Base-by-base conservation (phyloP, 495 filamentous ascomycete species). In the Podospora sp. region DNA sequence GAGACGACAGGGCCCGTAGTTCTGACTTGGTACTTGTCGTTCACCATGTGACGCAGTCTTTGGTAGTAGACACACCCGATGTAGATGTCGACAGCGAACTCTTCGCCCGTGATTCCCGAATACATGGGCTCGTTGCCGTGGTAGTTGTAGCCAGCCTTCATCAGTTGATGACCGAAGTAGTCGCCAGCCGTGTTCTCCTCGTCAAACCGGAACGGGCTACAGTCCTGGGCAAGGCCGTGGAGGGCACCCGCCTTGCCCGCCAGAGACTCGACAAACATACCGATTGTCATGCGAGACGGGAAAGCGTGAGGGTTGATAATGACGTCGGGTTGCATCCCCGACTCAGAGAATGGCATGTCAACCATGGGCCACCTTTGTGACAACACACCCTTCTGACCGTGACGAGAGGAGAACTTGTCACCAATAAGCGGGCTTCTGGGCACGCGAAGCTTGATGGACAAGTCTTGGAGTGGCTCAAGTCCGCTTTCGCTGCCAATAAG, bases 301-400 rank as follows among this genome's bases (percentile, higher is more conserved):
- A 99, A 99, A 78, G 95, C 95, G 85, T 99, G 95, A 66, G 95
- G 95, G 80, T 99, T 99, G 82, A 99, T 99, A 76, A 99, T 99
- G 72, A 97, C 83, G 77, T 99, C 95, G 4, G 95, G 95, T 74
- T 97, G 92, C 73, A 99, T 97, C 65, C 95, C 95, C 53, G 91
- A 92, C 81, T 99, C 95, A 24, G 92, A 93, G 81, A 99, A 99
- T 8, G 95, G 95, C 93, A 99, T 97, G 78, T 99, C 93, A 62
- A 91, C 80, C 0, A 89, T 83, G 8, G 95, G 95, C 93, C 94
- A 98, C 73, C 97, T 94, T 77, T 97, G 94, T n/a, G 92, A 96
- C 72, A 87, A 91, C 29, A 97, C 94, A 85, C 95, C 95, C 80
- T 99, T 99, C 78, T 99, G 95, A 51, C 95, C 95, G 81, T 99